These are phyloP conservation scores for Bretschneidera sinensis DNA, from an alignment of 345 rosid species.

Conservation along the genomic window DNA sequence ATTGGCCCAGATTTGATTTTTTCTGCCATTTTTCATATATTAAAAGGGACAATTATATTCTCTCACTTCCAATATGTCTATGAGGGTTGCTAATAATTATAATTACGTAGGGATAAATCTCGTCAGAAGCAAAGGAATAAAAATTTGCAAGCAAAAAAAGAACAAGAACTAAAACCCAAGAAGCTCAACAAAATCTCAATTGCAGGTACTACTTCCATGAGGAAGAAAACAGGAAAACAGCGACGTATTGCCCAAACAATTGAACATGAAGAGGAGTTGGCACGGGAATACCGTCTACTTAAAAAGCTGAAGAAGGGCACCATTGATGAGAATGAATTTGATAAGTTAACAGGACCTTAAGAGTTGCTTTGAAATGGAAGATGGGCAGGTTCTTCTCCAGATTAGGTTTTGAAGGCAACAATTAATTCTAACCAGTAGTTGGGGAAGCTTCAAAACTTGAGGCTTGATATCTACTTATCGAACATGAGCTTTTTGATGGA, in stretches of 20 bases:
- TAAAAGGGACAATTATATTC: neutral
- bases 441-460: neutral
- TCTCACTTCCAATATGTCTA: neutral
- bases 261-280: slow-evolving; percentile 74
- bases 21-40: neutral
- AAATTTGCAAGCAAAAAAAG: slow-evolving; percentile 62
- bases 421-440: neutral
- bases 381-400: neutral
- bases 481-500: neutral
- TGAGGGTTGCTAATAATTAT: slow-evolving; percentile 7
- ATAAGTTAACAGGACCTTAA: slow-evolving; percentile 63
- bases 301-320: slow-evolving; percentile 63
- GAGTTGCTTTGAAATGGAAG: slow-evolving; percentile 42
- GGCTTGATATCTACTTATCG: slow-evolving; percentile 2
- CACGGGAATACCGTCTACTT: slow-evolving; percentile 55
- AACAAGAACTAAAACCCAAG: slow-evolving; percentile 36
- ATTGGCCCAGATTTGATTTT: neutral
- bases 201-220: slow-evolving; percentile 23
- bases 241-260: slow-evolving; percentile 69
- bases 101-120: slow-evolving; percentile 57
- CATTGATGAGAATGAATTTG: slow-evolving; percentile 67
- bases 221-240: slow-evolving; percentile 77
- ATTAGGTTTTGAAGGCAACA: neutral
- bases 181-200: slow-evolving; percentile 36
- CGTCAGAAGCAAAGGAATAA: slow-evolving; percentile 82